Conservation (phyloP, 768 basidiomycete species). For the Strobilomyces echinocephalus region DNA sequence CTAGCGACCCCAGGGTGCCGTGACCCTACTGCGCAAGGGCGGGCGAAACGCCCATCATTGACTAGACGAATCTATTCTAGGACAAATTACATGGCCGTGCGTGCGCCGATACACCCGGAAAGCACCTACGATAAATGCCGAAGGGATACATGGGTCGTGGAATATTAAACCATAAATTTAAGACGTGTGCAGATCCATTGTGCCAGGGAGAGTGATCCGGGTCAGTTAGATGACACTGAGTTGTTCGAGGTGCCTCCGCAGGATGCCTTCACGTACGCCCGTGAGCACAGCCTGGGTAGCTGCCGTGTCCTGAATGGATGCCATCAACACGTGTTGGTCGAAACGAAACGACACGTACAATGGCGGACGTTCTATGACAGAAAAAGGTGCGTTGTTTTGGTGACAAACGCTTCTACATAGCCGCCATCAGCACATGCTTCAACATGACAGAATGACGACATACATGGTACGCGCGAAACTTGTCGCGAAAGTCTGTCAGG, state of each 20-base stretch:
- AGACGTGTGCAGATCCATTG: background rate
- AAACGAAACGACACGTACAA: slow-evolving; percentile 39
- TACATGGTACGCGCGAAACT: slow-evolving; percentile 61
- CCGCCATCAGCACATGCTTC: background rate
- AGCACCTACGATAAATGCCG: too few species aligned
- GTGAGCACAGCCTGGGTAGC: slow-evolving; percentile 36
- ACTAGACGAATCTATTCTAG: too few species aligned
- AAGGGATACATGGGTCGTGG: too few species aligned
- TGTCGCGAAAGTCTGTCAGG: slow-evolving; percentile 59
- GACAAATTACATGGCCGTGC: too few species aligned
- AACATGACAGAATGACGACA: slow-evolving; percentile 15
- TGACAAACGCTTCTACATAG: slow-evolving; percentile 48
- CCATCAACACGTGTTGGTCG: background rate
- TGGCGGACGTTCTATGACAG: slow-evolving; percentile 66
- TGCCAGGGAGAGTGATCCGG: background rate
- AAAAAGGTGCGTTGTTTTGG: slow-evolving; percentile 56
- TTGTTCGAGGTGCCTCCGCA: slow-evolving; percentile 29
- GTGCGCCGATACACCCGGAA: too few species aligned
- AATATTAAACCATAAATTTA: too few species aligned
- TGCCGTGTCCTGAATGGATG: slow-evolving; percentile 31
- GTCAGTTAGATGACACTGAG: slow-evolving; percentile 25
- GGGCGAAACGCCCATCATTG: too few species aligned
- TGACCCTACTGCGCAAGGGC: too few species aligned
- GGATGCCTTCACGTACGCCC: slow-evolving; percentile 41
- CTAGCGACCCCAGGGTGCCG: too few species aligned